Conservation (phyloP, 768 basidiomycete genomes). For the Mycena filopes region DNA sequence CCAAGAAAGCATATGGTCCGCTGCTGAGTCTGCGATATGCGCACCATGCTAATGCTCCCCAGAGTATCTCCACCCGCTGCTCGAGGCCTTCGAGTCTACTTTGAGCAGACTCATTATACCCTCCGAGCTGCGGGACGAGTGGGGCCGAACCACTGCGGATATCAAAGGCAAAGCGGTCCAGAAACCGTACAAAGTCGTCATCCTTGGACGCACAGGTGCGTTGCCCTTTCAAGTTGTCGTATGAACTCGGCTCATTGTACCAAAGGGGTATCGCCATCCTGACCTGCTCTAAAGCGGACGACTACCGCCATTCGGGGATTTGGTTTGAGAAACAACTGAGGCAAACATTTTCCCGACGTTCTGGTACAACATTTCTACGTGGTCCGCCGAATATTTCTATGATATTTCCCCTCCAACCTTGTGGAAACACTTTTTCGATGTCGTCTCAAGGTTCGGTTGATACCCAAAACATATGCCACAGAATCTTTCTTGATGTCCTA, state of each 20-base stretch:
- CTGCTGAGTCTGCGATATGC: not conserved
- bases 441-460: no score
- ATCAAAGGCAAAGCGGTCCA: not conserved
- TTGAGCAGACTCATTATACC: not conserved
- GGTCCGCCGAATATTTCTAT: no score
- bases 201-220: conserved; percentile 32
- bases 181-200: conserved; percentile 22
- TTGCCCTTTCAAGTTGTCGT: not conserved
- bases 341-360: no score
- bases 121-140: not conserved
- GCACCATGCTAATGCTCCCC: not conserved
- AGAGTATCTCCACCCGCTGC: conserved; percentile 15
- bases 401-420: no score
- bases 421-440: no score
- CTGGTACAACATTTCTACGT: no score
- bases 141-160: not conserved
- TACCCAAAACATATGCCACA: no score
- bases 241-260: not conserved
- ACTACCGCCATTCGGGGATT: no score
- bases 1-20: conserved; percentile 18
- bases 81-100: not conserved
- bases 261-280: conserved; percentile 17
- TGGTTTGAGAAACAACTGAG: no score
- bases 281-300: no score
- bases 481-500: no score